These are phyloP conservation scores for Puya raimondii DNA, from an alignment of 176 grass and related monocot genomes.

Conservation along the genomic window DNA sequence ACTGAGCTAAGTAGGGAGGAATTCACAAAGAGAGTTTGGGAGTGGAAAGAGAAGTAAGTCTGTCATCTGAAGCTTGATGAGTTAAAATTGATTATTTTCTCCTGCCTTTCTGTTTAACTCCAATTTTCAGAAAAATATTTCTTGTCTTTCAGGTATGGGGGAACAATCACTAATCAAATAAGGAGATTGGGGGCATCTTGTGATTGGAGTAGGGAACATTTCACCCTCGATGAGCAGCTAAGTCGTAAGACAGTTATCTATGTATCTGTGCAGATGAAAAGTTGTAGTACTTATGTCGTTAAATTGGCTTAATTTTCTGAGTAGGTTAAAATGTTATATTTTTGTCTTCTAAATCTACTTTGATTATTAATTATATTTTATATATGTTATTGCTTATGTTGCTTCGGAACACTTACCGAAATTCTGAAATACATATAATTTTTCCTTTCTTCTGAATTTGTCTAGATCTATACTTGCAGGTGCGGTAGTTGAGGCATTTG, in stretches of 20 bases:
- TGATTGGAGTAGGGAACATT: constrained; percentile 84
- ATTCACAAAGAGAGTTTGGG: constrained; percentile 91
- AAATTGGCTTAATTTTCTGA: background rate
- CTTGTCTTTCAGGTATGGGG: constrained; percentile 65
- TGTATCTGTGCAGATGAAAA: constrained; percentile 2
- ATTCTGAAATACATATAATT: background rate
- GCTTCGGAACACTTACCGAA: background rate
- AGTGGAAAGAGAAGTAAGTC: constrained; percentile 96
- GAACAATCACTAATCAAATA: constrained; percentile 95
- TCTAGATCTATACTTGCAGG: constrained; percentile 43
- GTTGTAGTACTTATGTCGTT: no score
- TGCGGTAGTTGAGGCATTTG: constrained; percentile 88
- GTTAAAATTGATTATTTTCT: background rate
- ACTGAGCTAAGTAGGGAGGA: constrained; percentile 88
- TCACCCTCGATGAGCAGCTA: constrained; percentile 92
- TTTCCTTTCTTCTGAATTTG: constrained; percentile 5
- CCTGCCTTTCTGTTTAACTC: background rate
- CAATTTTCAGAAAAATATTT: background rate
- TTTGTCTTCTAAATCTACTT: background rate
- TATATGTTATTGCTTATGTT: background rate
- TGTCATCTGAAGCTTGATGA: constrained; percentile 11
- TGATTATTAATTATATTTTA: background rate
- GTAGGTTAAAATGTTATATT: background rate
- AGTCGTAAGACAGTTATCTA: constrained; percentile 58
- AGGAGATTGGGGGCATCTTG: constrained; percentile 94